Conservation (phyloP, 2,329 filamentous ascomycete genomes). For the Bipolaris bicolor region DNA sequence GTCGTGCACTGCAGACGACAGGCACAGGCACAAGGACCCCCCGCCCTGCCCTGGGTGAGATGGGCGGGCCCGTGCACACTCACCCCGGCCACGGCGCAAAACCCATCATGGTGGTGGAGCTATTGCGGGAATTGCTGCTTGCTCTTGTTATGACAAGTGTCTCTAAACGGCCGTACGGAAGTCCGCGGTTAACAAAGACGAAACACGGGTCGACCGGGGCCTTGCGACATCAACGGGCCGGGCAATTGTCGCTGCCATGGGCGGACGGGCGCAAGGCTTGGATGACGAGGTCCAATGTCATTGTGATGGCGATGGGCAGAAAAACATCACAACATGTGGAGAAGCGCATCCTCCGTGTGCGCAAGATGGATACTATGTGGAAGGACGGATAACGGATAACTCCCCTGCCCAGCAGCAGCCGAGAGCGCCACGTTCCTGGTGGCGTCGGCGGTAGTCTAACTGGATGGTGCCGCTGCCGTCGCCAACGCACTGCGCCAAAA, state of each 20-base stretch:
- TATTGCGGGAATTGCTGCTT: not conserved
- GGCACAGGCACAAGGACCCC: slow-evolving; percentile 19
- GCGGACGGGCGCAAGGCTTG: too few relatives aligned
- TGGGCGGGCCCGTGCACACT: slow-evolving; percentile 19
- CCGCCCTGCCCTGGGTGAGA: slow-evolving; percentile 16
- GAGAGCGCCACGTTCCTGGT: slow-evolving; percentile 7
- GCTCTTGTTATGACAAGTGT: slow-evolving; percentile 11
- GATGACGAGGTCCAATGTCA: not conserved
- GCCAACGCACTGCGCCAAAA: slow-evolving; percentile 1
- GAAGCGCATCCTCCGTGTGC: not conserved
- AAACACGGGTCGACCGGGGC: slow-evolving; percentile 10
- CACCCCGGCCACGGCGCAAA: slow-evolving; percentile 26
- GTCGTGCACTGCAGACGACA: not conserved
- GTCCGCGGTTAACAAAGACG: slow-evolving; percentile 19
- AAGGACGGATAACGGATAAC: not conserved
- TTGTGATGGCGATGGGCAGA: not conserved
- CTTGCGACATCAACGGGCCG: too few relatives aligned
- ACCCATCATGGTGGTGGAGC: slow-evolving; percentile 21
- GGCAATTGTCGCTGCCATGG: too few relatives aligned
- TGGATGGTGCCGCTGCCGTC: slow-evolving; percentile 7
- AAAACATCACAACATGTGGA: slow-evolving; percentile 1
- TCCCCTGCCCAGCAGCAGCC: slow-evolving; percentile 1
- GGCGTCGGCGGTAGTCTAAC: slow-evolving; percentile 7
- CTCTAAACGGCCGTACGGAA: slow-evolving; percentile 5
- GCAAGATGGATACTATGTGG: not conserved